These are phyloP conservation scores for Chrysosporium queenslandicum DNA, from an alignment of 2,329 filamentous ascomycete genomes.

Conservation along the genomic window DNA sequence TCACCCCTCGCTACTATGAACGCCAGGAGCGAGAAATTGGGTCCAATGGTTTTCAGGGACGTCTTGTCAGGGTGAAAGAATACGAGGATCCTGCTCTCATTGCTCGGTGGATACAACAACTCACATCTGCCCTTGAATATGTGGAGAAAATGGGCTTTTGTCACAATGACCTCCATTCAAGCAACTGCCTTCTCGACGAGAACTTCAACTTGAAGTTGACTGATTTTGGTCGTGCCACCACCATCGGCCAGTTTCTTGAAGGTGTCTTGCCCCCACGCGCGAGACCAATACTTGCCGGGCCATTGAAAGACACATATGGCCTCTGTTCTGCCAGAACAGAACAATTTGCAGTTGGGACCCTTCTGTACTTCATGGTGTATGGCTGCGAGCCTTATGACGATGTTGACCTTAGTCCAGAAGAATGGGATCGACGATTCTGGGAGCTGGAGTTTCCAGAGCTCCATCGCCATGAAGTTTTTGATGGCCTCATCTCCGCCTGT, in stretches of 20 bases:
- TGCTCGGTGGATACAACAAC: conserved; percentile 19
- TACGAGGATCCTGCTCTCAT: conserved; percentile 18
- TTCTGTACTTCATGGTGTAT: conserved; percentile 21
- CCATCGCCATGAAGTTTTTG: conserved; percentile 16
- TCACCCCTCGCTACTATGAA: too few species aligned
- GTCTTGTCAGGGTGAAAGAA: conserved; percentile 16
- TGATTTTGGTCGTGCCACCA: conserved; percentile 18
- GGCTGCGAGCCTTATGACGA: conserved; percentile 17
- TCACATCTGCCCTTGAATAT: conserved; percentile 17
- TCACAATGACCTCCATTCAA: conserved; percentile 14
- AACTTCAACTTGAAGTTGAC: conserved; percentile 14
- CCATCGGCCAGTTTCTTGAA: conserved; percentile 17
- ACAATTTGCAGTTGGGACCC: conserved; percentile 18
- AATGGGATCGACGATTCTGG: conserved; percentile 15
- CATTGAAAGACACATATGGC: conserved; percentile 17
- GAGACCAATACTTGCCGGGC: conserved; percentile 12
- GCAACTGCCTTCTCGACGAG: conserved; percentile 16
- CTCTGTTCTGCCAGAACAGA: conserved; percentile 20
- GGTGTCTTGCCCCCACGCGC: conserved; percentile 15
- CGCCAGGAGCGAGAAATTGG: conserved; percentile 12
- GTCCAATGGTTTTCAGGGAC: conserved; percentile 5
- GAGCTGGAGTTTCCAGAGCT: conserved; percentile 18
- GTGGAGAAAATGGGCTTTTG: conserved; percentile 18
- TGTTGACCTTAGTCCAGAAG: not conserved
- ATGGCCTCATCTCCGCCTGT: conserved; percentile 18